phyloP scores from a whole-genome alignment of 2,329 filamentous ascomycete species.

The Diplocarpon rosae region DNA sequence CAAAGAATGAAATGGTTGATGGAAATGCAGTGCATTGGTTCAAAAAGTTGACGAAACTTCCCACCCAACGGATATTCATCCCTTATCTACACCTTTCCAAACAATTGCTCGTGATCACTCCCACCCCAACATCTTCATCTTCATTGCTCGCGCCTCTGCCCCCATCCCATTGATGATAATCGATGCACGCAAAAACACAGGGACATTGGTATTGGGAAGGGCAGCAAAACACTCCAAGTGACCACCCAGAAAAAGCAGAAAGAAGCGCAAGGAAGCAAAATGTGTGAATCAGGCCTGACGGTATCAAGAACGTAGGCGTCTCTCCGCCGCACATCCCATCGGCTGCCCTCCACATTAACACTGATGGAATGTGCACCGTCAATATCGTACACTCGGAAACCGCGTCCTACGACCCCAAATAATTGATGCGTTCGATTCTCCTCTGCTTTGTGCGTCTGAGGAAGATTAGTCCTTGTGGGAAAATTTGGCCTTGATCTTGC shows the following conservation, averaged over 20 bases:
- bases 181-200: constrained; percentile 2
- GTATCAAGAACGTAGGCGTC: constrained; percentile 8
- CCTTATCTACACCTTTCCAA: background rate
- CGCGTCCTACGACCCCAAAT: constrained; percentile 5
- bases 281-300: constrained; percentile 3
- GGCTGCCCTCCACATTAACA: constrained; percentile 7
- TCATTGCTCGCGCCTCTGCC: background rate
- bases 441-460: background rate
- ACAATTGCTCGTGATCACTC: background rate
- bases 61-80: constrained; percentile 1
- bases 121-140: background rate
- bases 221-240: background rate
- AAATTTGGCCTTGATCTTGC: constrained; percentile 42
- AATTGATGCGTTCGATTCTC: constrained; percentile 6
- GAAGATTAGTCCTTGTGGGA: constrained; percentile 21
- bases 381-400: constrained; percentile 22
- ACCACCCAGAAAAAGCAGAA: constrained; percentile 2
- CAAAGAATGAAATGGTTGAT: background rate
- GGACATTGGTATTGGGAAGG: constrained; percentile 11
- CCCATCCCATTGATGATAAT: background rate
- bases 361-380: constrained; percentile 2
- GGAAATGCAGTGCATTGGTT: background rate
- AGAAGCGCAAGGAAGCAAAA: constrained; percentile 2
- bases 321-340: background rate
- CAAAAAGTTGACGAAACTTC: no score